phyloP scores from a whole-genome alignment of 2,329 filamentous ascomycete species.

The Cytospora piceicola region DNA sequence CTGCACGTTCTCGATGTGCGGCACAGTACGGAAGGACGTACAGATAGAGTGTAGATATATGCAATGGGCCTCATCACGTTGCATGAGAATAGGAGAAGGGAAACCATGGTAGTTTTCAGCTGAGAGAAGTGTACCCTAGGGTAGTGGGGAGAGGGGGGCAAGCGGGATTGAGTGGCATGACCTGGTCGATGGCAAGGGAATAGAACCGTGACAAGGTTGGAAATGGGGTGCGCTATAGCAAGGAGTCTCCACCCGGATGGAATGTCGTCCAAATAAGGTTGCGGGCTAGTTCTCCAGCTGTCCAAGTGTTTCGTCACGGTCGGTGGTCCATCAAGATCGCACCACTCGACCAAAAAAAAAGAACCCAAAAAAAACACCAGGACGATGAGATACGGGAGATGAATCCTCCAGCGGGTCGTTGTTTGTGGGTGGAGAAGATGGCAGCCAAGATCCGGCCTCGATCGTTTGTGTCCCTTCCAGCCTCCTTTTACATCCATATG shows the following conservation, averaged over 20 bases:
- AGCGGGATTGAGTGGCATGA: too few species aligned
- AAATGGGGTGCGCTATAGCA: background rate
- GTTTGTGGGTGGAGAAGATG: background rate
- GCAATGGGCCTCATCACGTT: background rate
- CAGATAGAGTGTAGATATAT: background rate
- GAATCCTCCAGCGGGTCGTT: background rate
- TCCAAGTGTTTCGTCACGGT: slow-evolving; percentile 6
- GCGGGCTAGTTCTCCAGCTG: slow-evolving; percentile 19
- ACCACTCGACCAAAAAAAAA: slow-evolving; percentile 7
- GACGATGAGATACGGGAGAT: slow-evolving; percentile 2
- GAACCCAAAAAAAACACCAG: too few species aligned
- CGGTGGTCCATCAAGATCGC: slow-evolving; percentile 21
- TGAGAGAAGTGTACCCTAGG: too few species aligned
- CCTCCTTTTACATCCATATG: background rate
- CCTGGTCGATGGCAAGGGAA: too few species aligned
- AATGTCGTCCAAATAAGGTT: slow-evolving; percentile 31
- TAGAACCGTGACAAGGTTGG: too few species aligned
- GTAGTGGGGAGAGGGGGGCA: too few species aligned
- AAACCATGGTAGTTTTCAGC: background rate
- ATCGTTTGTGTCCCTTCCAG: background rate
- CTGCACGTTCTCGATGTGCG: background rate
- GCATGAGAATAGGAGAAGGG: background rate
- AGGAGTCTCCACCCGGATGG: background rate
- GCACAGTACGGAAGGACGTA: background rate
- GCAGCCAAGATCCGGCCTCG: slow-evolving; percentile 11